These are phyloP conservation scores for Neocucurbitaria cava DNA, from an alignment of 2,329 filamentous ascomycete species.

Conservation along the genomic window DNA sequence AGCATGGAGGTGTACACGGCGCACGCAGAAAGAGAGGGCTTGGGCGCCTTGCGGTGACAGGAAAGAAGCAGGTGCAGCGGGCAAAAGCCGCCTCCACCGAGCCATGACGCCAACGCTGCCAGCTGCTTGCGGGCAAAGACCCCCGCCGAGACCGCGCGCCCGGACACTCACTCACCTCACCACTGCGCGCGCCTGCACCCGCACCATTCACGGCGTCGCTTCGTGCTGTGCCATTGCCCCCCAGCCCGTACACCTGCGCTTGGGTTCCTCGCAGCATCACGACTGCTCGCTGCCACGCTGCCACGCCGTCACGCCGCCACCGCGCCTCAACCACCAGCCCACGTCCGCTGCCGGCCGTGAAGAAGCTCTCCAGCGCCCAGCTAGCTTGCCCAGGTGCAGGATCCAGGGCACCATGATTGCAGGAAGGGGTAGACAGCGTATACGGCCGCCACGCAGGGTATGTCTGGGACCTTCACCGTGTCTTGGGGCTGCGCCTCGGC, in stretches of 20 bases:
- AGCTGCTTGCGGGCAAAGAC: constrained; percentile 11
- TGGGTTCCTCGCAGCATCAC: not conserved
- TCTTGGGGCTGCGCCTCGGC: not conserved
- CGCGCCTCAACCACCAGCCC: constrained; percentile 1
- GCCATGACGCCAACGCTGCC: too few species aligned
- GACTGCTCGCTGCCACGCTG: not conserved
- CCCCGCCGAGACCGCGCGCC: constrained; percentile 4
- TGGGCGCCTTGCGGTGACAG: not conserved
- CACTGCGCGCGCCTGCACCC: not conserved
- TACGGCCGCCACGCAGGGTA: constrained; percentile 72
- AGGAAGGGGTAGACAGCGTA: constrained; percentile 66
- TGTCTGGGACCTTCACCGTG: constrained; percentile 42
- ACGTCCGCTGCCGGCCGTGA: not conserved
- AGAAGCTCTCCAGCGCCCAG: not conserved
- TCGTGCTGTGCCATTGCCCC: not conserved
- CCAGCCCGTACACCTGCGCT: not conserved
- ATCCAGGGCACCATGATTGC: constrained; percentile 54
- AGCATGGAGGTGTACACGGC: too few species aligned
- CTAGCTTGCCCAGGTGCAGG: not conserved
- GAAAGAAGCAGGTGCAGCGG: not conserved
- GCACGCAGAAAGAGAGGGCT: too few species aligned
- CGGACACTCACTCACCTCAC: not conserved
- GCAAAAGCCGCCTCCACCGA: constrained; percentile 9
- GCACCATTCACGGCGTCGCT: not conserved
- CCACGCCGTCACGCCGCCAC: not conserved